Evolutionary conservation across 2,329 filamentous ascomycete species (phyloP), one percentile per base, ranked within the genome.

Genomic region (Trichocomaceae sp.): DNA sequence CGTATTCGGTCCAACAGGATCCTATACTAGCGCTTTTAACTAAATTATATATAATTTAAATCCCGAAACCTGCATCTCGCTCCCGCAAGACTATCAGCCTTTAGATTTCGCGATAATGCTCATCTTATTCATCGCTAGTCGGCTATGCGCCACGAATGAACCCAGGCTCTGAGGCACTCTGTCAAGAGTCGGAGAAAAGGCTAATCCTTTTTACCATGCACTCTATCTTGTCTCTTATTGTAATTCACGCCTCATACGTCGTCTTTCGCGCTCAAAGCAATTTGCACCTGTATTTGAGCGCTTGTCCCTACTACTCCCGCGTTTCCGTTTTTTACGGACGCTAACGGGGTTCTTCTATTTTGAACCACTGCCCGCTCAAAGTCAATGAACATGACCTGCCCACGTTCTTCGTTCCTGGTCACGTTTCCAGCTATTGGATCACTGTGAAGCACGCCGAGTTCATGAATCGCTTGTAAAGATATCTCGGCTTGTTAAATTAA

Each of bases 401-500:
- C 3, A 10, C 7, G 5, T 17, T 15, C n/a, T 15, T 44, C n/a
- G 19, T 44, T 44, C 39, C 12, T 10, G 3, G 19, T 44, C 39
- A 44, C 19, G 10, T 44, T n/a, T 22, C 39, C 39, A 3, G n/a
- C 3, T 2, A 44, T 44, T 44, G n/a, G 39, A 17, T 44, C 12
- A 6, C 39, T n/a, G 20, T 17, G 39, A 15, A 17, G 39, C 3
- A 44, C 39, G 7, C 19, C 39, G 19, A 44, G 39, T 3, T 22
- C 5, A 10, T 44, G 39, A 44, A 44, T 44, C 3, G 5, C n/a
- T 5, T 10, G n/a, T 44, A 44, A 17, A 44, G 39, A 44, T 44
- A 17, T 22, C 39, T 59, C 57, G 48, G 56, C 58, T 57, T 59
- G 47, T 56, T 51, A 26, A 26, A 56, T 39, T 4, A 56, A 35